Evolutionary conservation across 352 stramenopile genomes (phyloP).

Genomic region (Globisporangium sylvaticum): DNA sequence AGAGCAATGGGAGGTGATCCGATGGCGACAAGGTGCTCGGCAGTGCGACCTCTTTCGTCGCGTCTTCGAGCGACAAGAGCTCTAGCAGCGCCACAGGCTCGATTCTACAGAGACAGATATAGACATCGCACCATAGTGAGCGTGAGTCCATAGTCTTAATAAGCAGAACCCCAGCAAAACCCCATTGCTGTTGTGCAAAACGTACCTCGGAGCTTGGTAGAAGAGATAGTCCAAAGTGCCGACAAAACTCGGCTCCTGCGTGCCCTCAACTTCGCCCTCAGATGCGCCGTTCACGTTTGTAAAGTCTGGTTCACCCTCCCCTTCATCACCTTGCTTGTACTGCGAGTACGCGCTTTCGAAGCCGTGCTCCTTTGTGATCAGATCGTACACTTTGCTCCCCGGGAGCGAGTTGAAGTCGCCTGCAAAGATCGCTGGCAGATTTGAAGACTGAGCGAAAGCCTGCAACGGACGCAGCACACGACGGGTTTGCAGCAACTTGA

Average conservation of each 20-base stretch:
- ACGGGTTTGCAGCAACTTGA: conserved; percentile 72
- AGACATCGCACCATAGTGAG: neutral
- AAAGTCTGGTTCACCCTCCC: conserved; percentile 42
- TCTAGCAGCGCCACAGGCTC: conserved; percentile 54
- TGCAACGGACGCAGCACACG: conserved; percentile 48
- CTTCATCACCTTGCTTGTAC: conserved; percentile 21
- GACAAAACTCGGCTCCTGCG: conserved; percentile 54
- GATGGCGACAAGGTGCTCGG: conserved; percentile 68
- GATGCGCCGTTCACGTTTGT: conserved; percentile 70
- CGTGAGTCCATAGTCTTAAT: neutral
- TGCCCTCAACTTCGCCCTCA: conserved; percentile 17
- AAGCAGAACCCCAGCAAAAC: neutral
- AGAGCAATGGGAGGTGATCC: conserved; percentile 71
- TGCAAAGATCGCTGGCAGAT: conserved; percentile 47
- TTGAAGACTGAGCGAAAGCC: conserved; percentile 24
- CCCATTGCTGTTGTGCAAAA: neutral
- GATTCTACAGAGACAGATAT: conserved; percentile 18
- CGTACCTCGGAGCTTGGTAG: conserved; percentile 50
- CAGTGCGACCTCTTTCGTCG: conserved; percentile 54
- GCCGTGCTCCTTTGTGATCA: conserved; percentile 35
- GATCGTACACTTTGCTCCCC: conserved; percentile 64
- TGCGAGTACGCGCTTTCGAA: conserved; percentile 60
- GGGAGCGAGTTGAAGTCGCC: conserved; percentile 86
- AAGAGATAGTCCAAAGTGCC: conserved; percentile 85
- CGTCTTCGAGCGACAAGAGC: conserved; percentile 60